Evolutionary conservation across 139 green algal species (phyloP).

Genomic region (Coccomyxa sp.): DNA sequence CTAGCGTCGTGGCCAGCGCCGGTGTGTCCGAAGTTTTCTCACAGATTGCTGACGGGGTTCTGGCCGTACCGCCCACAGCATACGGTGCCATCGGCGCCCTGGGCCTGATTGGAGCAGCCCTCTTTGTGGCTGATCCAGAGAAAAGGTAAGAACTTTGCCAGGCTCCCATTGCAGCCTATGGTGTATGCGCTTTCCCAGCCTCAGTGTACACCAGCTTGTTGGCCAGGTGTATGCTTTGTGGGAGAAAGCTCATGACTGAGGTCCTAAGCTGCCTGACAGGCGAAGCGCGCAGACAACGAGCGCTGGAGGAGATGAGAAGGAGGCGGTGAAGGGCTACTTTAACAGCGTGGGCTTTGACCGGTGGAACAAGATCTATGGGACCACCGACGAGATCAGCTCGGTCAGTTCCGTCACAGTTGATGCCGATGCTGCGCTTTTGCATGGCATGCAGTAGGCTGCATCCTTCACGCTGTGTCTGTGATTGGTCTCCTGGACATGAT

Average conservation of each 20-base stretch:
- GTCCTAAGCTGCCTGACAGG: constrained; percentile 37
- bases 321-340: constrained; percentile 96
- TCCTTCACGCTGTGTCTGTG: no score
- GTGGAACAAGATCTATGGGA: constrained; percentile 98
- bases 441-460: no score
- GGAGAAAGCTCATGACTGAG: no score
- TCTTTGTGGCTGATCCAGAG: constrained; percentile 77
- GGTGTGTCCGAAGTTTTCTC: no score
- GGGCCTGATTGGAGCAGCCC: constrained; percentile 40
- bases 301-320: constrained; percentile 85
- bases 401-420: constrained; percentile 44
- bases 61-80: constrained; percentile 54
- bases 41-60: constrained; percentile 4
- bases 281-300: constrained; percentile 69
- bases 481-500: no score
- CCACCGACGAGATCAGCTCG: constrained; percentile 99
- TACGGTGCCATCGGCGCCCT: constrained; percentile 61
- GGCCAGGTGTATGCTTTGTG: no score
- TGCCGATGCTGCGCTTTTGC: no score
- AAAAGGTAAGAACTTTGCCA: constrained; percentile 58
- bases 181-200: no score
- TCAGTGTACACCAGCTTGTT: no score
- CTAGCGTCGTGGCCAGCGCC: no score
- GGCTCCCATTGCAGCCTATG: no score
- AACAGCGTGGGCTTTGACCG: constrained; percentile 90